Evolutionary conservation across 2,329 filamentous ascomycete species (phyloP).

Genomic region (Colletotrichum limetticola): DNA sequence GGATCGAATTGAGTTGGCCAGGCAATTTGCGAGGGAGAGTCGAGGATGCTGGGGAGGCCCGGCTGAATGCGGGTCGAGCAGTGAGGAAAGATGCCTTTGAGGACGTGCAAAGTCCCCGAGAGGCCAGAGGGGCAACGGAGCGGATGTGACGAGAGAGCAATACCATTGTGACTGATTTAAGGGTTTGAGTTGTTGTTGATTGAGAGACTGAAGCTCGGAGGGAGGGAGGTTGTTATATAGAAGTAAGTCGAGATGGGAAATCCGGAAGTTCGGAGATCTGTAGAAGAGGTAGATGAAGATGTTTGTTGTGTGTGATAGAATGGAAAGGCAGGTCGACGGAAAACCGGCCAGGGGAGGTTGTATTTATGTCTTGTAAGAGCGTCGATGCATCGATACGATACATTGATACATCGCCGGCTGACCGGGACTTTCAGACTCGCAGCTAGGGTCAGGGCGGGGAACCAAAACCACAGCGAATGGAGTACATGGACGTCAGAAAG

Average conservation of each 20-base stretch:
- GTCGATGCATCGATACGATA: too few relatives aligned
- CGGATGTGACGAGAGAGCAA: conserved; percentile 43
- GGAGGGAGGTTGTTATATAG: conserved; percentile 27
- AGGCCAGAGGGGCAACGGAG: conserved; percentile 38
- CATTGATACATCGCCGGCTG: conserved; percentile 6
- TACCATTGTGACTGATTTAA: conserved; percentile 43
- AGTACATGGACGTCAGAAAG: conserved; percentile 14
- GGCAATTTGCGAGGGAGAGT: conserved; percentile 55
- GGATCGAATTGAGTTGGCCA: conserved; percentile 60
- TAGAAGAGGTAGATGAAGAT: background rate
- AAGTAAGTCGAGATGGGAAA: background rate
- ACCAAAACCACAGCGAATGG: background rate
- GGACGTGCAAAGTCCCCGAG: conserved; percentile 42
- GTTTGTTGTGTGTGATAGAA: conserved; percentile 25
- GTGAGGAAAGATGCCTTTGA: conserved; percentile 37
- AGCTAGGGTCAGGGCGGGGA: conserved; percentile 17
- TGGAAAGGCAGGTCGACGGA: background rate
- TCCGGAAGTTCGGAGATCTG: conserved; percentile 12
- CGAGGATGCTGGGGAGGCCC: conserved; percentile 28
- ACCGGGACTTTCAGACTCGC: conserved; percentile 2
- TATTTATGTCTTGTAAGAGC: conserved; percentile 31
- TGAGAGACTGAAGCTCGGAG: conserved; percentile 4
- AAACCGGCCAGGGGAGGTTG: conserved; percentile 15
- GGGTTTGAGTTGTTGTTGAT: background rate
- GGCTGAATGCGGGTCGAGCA: conserved; percentile 34